phyloP scores from a whole-genome alignment of 768 basidiomycete species.

The Leccinellum rugosiceps region DNA sequence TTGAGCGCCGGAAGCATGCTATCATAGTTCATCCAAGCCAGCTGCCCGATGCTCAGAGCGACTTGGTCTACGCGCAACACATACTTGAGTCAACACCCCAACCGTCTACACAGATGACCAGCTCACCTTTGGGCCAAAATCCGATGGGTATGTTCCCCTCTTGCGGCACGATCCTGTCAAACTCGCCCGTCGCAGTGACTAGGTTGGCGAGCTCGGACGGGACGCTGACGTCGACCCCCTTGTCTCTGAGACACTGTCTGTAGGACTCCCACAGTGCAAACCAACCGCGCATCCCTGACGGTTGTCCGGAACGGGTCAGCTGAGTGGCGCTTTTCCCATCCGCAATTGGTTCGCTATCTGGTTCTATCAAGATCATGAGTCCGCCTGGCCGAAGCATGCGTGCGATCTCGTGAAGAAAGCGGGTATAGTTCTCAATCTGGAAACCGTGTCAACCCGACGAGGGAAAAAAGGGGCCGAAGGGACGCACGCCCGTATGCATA shows the following conservation, averaged over 20 bases:
- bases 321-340: conserved; percentile 42
- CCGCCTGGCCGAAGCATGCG: conserved; percentile 71
- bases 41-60: conserved; percentile 61
- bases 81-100: conserved; percentile 8
- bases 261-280: conserved; percentile 62
- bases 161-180: conserved; percentile 52
- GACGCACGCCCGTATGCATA: conserved; percentile 54
- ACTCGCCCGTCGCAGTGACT: conserved; percentile 46
- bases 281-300: conserved; percentile 54
- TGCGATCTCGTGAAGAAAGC: conserved; percentile 56
- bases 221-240: conserved; percentile 55
- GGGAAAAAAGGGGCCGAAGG: conserved; percentile 4
- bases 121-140: conserved; percentile 61
- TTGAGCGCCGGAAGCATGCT: conserved; percentile 60
- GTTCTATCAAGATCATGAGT: conserved; percentile 63
- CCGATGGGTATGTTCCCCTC: conserved; percentile 67
- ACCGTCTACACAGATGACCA: not conserved
- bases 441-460: conserved; percentile 7
- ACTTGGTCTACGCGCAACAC: conserved; percentile 43
- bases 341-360: conserved; percentile 50
- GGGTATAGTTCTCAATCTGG: conserved; percentile 62
- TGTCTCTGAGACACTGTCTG: conserved; percentile 48
- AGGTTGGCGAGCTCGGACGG: conserved; percentile 53
- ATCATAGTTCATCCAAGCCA: conserved; percentile 74
- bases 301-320: conserved; percentile 29